Evolutionary conservation across 345 rosid species (phyloP), one percentile per base, ranked within the genome.

Genomic region (Odontarrhena argentea): DNA sequence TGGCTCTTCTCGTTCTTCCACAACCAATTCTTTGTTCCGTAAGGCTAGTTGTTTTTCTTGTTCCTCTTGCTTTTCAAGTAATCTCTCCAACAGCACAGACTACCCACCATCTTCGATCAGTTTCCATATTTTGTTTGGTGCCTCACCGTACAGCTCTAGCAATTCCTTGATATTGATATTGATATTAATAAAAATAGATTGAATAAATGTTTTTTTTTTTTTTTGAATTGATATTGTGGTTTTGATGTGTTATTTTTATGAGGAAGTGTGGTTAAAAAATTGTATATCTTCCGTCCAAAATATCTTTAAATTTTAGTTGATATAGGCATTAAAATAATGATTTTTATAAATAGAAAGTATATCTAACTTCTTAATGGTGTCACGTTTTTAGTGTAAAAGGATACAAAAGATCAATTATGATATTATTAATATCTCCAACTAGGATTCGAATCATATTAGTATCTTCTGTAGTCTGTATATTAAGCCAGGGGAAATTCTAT

Each of bases 121-220:
- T 30, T 12, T 0, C 83, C 85, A 79, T 1, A 68, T 32, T 32
- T 1, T 5, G 7, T 32, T 32, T 32, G 36, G 36, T 32, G 3
- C 79, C 65, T 68, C 72, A 36, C 79, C 81, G 61, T 82, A 82
- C 45, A 42, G 61, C 83, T 79, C n/a, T n/a, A n/a, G n/a, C n/a
- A n/a, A n/a, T n/a, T n/a, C n/a, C n/a, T n/a, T n/a, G n/a, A n/a
- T n/a, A n/a, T n/a, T n/a, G n/a, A n/a, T n/a, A n/a, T n/a, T n/a
- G n/a, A n/a, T n/a, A n/a, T n/a, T n/a, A 8, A 41, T 25, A 3
- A 65, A 40, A 28, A 3, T 43, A 36, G 36, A 1, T 49, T 65
- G 9, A 34, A 55, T 66, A 43, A 54, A 55, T 8, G 11, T 32
- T 12, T 18, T 12, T 11, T 9, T 0, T 13, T 2, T 9, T 7